These are phyloP conservation scores for Lichtheimia hyalospora DNA, from an alignment of 371 early-diverging fungal species.

Conservation along the genomic window DNA sequence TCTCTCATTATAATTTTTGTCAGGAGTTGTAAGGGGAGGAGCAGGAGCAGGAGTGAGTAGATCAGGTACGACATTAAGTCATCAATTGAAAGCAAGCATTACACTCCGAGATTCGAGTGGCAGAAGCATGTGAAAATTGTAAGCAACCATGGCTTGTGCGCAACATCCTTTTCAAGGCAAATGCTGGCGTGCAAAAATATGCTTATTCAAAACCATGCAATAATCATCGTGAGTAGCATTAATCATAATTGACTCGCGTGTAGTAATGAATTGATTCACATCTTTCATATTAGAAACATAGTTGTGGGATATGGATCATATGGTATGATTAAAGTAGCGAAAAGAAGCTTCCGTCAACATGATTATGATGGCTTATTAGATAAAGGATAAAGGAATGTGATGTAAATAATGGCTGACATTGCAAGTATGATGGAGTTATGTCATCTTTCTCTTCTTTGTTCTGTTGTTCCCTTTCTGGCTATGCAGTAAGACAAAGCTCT, in stretches of 20 bases:
- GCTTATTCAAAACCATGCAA: conserved; percentile 6
- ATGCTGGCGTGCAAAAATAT: not conserved
- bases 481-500: not conserved
- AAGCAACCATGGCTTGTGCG: conserved; percentile 9
- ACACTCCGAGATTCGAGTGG: not conserved
- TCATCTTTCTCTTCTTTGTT: not conserved
- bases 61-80: conserved; percentile 1
- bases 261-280: too few species aligned
- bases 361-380: too few species aligned
- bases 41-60: not conserved
- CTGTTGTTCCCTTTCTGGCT: not conserved
- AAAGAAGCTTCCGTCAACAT: not conserved
- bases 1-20: not conserved
- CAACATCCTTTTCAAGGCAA: conserved; percentile 11
- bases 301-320: not conserved
- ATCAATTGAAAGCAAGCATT: not conserved
- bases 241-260: not conserved
- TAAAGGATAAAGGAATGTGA: too few species aligned
- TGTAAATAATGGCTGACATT: conserved; percentile 13
- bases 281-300: too few species aligned
- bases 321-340: not conserved
- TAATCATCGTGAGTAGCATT: not conserved
- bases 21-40: not conserved
- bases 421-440: not conserved
- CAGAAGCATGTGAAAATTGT: conserved; percentile 8